These are phyloP conservation scores for Trichoderma erinaceum DNA, from an alignment of 495 filamentous ascomycete species.

Conservation along the genomic window DNA sequence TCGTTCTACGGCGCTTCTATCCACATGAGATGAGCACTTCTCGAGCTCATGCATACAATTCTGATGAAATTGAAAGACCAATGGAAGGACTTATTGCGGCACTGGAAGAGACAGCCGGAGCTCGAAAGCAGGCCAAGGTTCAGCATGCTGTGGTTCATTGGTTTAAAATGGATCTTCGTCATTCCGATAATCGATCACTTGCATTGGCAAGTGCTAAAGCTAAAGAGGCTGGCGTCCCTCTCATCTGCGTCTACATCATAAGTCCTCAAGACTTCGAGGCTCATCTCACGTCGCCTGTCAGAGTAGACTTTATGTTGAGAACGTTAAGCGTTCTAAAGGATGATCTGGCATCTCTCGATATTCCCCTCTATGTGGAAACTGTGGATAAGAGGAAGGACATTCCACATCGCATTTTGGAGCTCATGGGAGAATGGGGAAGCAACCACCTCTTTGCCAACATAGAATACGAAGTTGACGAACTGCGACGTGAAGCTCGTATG, in stretches of 20 bases:
- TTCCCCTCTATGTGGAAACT: conserved; percentile 73
- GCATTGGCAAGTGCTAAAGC: conserved; percentile 62
- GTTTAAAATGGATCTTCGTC: conserved; percentile 81
- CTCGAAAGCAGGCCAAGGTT: conserved; percentile 39
- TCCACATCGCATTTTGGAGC: conserved; percentile 56
- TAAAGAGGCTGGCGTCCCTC: conserved; percentile 53
- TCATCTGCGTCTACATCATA: conserved; percentile 73
- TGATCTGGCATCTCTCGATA: conserved; percentile 64
- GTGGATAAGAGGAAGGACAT: conserved; percentile 59
- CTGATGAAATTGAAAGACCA: conserved; percentile 59
- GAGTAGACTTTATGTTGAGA: conserved; percentile 75
- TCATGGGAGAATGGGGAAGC: conserved; percentile 67
- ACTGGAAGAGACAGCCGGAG: conserved; percentile 43
- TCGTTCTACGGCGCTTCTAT: conserved; percentile 75
- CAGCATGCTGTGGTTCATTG: conserved; percentile 75
- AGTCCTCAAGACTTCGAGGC: conserved; percentile 84
- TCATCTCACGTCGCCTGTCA: conserved; percentile 62
- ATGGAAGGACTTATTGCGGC: conserved; percentile 56
- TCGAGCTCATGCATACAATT: conserved; percentile 64
- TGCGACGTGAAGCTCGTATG: conserved; percentile 64
- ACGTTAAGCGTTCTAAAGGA: conserved; percentile 57
- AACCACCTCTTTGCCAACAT: conserved; percentile 66
- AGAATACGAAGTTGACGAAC: conserved; percentile 75
- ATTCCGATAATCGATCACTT: conserved; percentile 67
- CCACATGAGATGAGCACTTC: conserved; percentile 77